Evolutionary conservation across 176 grass and related monocot genomes (phyloP).

Genomic region (Chloris gayana): DNA sequence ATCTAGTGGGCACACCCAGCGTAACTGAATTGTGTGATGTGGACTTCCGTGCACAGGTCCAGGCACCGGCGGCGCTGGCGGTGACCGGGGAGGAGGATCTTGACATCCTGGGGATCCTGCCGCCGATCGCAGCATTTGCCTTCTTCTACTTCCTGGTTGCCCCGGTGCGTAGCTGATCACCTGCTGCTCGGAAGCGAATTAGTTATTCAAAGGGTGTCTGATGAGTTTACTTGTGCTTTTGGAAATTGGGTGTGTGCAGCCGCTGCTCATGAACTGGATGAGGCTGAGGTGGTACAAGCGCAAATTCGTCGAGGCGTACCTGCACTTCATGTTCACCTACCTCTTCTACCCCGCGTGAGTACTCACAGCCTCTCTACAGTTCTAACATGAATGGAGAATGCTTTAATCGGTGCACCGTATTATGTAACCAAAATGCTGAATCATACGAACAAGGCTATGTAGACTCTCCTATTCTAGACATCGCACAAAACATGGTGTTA

Average conservation of each 20-base stretch:
- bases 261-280: conserved; percentile 91
- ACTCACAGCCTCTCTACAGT: neutral
- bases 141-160: conserved; percentile 67
- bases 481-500: neutral
- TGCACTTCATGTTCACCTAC: conserved; percentile 90
- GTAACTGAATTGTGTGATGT: neutral
- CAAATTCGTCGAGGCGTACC: conserved; percentile 77
- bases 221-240: neutral
- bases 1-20: neutral
- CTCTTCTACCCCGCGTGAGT: conserved; percentile 85
- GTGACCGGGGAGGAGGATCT: conserved; percentile 81
- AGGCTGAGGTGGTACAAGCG: conserved; percentile 85
- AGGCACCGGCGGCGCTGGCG: conserved; percentile 68
- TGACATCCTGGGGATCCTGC: conserved; percentile 66
- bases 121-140: conserved; percentile 53
- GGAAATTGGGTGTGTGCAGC: conserved; percentile 48
- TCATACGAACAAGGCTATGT: too few relatives aligned
- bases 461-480: neutral
- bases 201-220: neutral
- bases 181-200: conserved; percentile 1
- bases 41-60: conserved; percentile 33
- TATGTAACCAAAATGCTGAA: too few relatives aligned
- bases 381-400: neutral
- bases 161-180: conserved; percentile 48
- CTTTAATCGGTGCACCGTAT: neutral